Percentiles rank a stretch among this genome's conserved stretches.
Evolutionary conservation across 208 protist genomes (phyloP).

Genomic region (Herpetomonas samuelpessoai): DNA sequence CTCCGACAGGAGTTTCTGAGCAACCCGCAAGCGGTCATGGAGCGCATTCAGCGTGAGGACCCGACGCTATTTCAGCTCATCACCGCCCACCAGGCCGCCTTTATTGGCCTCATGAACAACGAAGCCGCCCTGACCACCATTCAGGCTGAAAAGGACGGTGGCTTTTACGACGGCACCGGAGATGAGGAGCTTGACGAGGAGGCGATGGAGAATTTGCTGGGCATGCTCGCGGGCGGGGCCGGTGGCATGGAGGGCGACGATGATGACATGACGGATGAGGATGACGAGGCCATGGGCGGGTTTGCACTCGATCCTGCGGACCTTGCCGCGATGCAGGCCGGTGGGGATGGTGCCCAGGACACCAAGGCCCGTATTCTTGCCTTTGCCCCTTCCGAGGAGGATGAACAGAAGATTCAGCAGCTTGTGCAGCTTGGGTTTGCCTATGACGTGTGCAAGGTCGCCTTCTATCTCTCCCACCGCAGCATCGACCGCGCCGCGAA

Average conservation of each 20-base stretch:
- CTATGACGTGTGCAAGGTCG: slow-evolving; percentile 77
- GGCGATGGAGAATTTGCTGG: slow-evolving; percentile 8
- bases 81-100: slow-evolving; percentile 67
- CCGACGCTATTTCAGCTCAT: slow-evolving; percentile 81
- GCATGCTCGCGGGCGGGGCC: not conserved
- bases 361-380: slow-evolving; percentile 28
- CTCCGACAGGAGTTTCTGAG: slow-evolving; percentile 77
- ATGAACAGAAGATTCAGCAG: slow-evolving; percentile 83
- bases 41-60: slow-evolving; percentile 65
- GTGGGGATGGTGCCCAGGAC: not conserved
- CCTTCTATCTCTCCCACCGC: slow-evolving; percentile 78
- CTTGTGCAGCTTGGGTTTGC: slow-evolving; percentile 81
- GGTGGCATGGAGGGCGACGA: slow-evolving; percentile 13
- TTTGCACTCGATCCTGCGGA: not conserved
- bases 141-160: slow-evolving; percentile 27
- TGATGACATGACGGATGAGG: slow-evolving; percentile 7
- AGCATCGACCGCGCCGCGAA: slow-evolving; percentile 84
- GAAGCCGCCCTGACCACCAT: slow-evolving; percentile 45
- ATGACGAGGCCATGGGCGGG: slow-evolving; percentile 18
- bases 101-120: slow-evolving; percentile 77
- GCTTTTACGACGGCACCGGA: slow-evolving; percentile 8
- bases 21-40: slow-evolving; percentile 64
- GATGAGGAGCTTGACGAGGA: slow-evolving; percentile 31
- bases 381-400: slow-evolving; percentile 61
- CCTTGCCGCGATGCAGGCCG: not conserved